Base-by-base conservation (phyloP, 495 filamentous ascomycete genomes). In the Cairneyella variabilis region DNA sequence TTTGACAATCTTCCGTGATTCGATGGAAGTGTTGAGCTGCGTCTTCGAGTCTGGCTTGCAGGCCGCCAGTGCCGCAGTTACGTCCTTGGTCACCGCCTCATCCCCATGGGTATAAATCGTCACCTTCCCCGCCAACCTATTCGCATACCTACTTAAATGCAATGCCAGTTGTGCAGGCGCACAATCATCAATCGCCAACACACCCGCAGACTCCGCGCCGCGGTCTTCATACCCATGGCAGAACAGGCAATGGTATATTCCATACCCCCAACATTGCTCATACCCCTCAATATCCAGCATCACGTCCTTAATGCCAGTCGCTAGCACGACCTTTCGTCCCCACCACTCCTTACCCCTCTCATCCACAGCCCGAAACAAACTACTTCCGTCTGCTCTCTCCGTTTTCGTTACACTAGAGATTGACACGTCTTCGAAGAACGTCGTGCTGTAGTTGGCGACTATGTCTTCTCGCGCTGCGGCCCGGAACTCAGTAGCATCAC, bases 161-260 rank as follows among this genome's bases (percentile, higher is more conserved):
- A 59, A 16, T 14, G 62, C 60, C 1, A 61, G 25, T 3, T 22
- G 16, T 3, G 57, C 22, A n/a, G 25, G 37, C 8, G 50, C 44
- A 8, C 55, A 42, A 37, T 54, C 42, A 34, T 51, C 68, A 17
- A 66, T 53, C 11, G 67, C 68, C 0, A 76, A 60, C 14, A 73
- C 49, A 11, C 66, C 72, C 2, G 61, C 65, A 3, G 59, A 64
- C 2, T 53, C 8, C 20, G 48, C 48, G n/a, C 64, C 66, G 12
- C 60, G 58, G 34, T 74, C 65, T 58, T 79, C 73, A 56, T 67
- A 76, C 11, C 73, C 72, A 51, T 74, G 57, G 51, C 69, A 76
- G 64, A 75, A 77, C 3, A 79, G 66, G 48, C 71, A 77, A 53
- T 73, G 74, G 48, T 66, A 52, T 20, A 52, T 52, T 1, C 49